phyloP scores from a whole-genome alignment of 768 basidiomycete species.

The Hypholoma sublateritium region DNA sequence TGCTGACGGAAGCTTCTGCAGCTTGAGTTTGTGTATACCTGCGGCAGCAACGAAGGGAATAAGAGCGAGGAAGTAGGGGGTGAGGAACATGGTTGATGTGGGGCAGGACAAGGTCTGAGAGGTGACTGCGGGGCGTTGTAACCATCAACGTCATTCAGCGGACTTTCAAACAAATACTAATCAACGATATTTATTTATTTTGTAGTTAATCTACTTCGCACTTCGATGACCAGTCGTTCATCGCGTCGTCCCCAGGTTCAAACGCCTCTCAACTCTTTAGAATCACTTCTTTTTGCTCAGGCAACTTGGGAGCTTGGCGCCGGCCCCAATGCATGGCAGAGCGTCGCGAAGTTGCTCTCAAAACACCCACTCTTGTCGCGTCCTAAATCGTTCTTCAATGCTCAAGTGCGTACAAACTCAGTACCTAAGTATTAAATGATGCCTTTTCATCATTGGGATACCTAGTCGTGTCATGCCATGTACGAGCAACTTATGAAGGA shows the following conservation, averaged over 20 bases:
- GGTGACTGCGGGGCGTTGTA: constrained; percentile 7
- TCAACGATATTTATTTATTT: constrained; percentile 12
- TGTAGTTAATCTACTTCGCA: constrained; percentile 1
- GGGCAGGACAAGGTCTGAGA: constrained; percentile 17
- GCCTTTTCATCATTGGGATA: background rate
- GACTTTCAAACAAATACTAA: constrained; percentile 16
- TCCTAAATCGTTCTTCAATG: constrained; percentile 64
- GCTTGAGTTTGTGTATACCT: constrained; percentile 81
- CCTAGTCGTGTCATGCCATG: constrained; percentile 65
- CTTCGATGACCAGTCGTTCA: constrained; percentile 32
- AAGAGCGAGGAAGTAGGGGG: constrained; percentile 40
- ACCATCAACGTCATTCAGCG: constrained; percentile 21
- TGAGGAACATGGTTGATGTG: constrained; percentile 43
- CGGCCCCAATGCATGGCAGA: constrained; percentile 52
- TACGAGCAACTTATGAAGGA: constrained; percentile 71
- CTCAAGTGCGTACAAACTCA: constrained; percentile 49
- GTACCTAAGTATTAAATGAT: constrained; percentile 3
- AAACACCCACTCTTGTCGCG: constrained; percentile 70
- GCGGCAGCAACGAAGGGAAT: constrained; percentile 52
- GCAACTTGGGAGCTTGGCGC: constrained; percentile 82
- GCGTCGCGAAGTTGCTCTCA: constrained; percentile 63
- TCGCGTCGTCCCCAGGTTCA: constrained; percentile 22
- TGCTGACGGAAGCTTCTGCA: constrained; percentile 78
- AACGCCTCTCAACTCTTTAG: constrained; percentile 39
- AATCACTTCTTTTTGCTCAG: constrained; percentile 83